phyloP scores from a whole-genome alignment of 75 land plant genomes.

The Picea glauca region DNA sequence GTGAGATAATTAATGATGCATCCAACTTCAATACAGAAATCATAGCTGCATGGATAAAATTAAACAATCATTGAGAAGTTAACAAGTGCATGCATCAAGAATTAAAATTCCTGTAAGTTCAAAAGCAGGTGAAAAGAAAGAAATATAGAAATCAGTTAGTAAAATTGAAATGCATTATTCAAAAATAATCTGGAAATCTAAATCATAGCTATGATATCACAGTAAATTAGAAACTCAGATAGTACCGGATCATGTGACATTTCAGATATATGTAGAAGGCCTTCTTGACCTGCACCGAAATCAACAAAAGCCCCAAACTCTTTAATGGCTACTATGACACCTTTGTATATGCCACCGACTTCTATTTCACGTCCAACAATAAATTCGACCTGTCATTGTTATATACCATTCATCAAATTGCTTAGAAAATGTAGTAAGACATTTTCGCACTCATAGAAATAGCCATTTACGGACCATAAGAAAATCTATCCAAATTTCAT shows the following conservation, averaged over 20 bases:
- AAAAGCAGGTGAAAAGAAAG: no score
- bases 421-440: not conserved
- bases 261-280: conserved; percentile 93
- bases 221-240: not conserved
- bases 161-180: not conserved
- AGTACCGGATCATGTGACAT: conserved; percentile 68
- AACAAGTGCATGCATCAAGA: no score
- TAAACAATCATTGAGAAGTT: no score
- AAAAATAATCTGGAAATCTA: not conserved
- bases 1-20: no score
- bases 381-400: conserved; percentile 52
- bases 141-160: not conserved
- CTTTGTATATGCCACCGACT: conserved; percentile 82
- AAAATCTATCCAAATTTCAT: not conserved
- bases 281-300: conserved; percentile 90
- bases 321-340: conserved; percentile 66
- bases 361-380: conserved; percentile 77
- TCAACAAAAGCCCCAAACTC: conserved; percentile 98
- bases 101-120: no score
- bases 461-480: no score
- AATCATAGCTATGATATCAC: not conserved
- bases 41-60: no score
- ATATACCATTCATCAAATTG: not conserved
- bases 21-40: no score
- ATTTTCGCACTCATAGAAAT: not conserved